Base-by-base conservation (phyloP, 2,329 filamentous ascomycete species). In the Chalaropsis thielavioides region DNA sequence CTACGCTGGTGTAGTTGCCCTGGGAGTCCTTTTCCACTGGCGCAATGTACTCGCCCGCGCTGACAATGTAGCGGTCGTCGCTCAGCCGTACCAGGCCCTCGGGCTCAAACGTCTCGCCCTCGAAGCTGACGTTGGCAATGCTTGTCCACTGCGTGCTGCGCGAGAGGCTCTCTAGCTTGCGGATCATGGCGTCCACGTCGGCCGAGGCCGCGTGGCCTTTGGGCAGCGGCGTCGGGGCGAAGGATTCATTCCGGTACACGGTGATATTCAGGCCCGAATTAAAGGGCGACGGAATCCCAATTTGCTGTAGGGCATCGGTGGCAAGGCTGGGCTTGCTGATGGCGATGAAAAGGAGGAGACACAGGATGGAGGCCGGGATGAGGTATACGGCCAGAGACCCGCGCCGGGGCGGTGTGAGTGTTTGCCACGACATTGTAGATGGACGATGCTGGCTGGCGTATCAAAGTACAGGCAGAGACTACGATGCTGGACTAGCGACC, bases 1-100 rank as follows among this genome's bases (percentile, higher is more conserved):
- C 77, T 1, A 76, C 67, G 6, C 73, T 75, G 27, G 77, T 74
- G 68, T 82, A 80, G 1, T 79, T 82, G 4, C 80, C 80, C 43
- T 80, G 80, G 71, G 78, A 76, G 71, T 78, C 77, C 68, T 74
- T 72, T 67, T 75, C 75, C 15, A 1, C 62, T 8, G 68, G 66
- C 27, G 56, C 61, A 3, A 73, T 78, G 68, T 76, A 80, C 68
- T 79, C 75, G 19, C 76, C 77, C 10, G 75, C 74, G 24, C 75
- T 76, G 46, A 81, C 72, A 66, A 80, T 72, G 64, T 76, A 79
- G 17, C 77, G 76, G 51, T 79, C 73, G 22, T 73, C 68, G 6
- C 75, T 73, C 0, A 80, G 68, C 2, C 76, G 74, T 13, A 78
- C 74, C 59, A 80, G 75, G 3, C 79, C 78, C 67, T 81, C 79